A percentile compares a stretch with the other conserved stretches of the same genome.
phyloP scores from a whole-genome alignment of 176 grass and related monocot genomes.

The Carex kokanica region DNA sequence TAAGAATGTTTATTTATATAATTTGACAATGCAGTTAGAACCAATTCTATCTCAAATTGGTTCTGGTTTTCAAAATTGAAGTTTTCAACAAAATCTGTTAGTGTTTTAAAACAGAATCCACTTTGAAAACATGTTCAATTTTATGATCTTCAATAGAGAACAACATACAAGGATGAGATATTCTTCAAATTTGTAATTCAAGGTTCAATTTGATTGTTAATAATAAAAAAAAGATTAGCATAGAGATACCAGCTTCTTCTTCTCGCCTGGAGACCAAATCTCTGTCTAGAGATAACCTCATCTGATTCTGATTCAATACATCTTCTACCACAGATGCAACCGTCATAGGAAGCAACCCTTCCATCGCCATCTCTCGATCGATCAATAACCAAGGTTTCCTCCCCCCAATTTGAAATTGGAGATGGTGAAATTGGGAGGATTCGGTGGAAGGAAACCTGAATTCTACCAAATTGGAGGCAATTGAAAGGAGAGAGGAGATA shows the following conservation, averaged over 20 bases:
- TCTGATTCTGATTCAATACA: slow-evolving; percentile 22
- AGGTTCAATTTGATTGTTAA: background rate
- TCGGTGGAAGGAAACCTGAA: slow-evolving; percentile 12
- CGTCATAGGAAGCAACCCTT: slow-evolving; percentile 9
- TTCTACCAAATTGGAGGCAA: background rate
- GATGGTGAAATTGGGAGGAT: background rate
- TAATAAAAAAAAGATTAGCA: too few species aligned
- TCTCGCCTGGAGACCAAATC: slow-evolving; percentile 37
- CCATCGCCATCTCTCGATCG: slow-evolving; percentile 19
- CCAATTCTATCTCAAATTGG: too few species aligned
- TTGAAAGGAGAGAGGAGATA: background rate
- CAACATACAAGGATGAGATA: too few species aligned
- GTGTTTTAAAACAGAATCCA: background rate
- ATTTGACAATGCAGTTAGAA: background rate
- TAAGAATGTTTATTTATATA: background rate
- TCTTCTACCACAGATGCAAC: slow-evolving; percentile 22
- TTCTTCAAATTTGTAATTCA: background rate
- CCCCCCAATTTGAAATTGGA: background rate
- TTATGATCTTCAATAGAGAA: background rate
- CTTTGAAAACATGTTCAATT: background rate
- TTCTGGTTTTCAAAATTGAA: too few species aligned
- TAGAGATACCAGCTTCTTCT: slow-evolving; percentile 35
- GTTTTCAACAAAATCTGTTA: background rate
- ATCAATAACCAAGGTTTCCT: background rate
- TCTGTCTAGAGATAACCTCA: slow-evolving; percentile 13